Evolutionary conservation across 208 protist species (phyloP).

Genomic region (Trypanosoma platydactyli): DNA sequence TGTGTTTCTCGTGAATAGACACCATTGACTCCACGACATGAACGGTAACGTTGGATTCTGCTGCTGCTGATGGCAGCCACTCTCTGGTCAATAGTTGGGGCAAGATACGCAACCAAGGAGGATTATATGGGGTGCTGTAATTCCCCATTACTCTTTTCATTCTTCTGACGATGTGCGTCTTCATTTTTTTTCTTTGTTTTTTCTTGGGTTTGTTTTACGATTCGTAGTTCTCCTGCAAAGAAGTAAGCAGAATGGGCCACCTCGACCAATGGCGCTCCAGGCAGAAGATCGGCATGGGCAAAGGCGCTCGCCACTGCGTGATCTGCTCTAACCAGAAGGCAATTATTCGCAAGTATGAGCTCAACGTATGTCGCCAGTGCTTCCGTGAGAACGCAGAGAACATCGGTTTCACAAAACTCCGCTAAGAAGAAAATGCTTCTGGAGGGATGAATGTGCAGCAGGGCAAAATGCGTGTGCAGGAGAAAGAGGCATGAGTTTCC

Average conservation of each 20-base stretch:
- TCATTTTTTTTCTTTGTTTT: background rate
- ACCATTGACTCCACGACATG: too few relatives aligned
- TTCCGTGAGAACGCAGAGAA: conserved; percentile 92
- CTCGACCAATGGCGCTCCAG: conserved; percentile 92
- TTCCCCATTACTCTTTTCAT: too few relatives aligned
- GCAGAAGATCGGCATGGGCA: conserved; percentile 93
- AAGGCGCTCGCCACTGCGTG: conserved; percentile 88
- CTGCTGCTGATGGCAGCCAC: too few relatives aligned
- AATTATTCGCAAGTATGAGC: conserved; percentile 94
- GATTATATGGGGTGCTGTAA: too few relatives aligned
- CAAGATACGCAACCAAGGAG: too few relatives aligned
- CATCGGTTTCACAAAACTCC: conserved; percentile 92
- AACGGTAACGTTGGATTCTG: too few relatives aligned
- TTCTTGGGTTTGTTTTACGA: background rate
- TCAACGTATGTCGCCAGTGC: conserved; percentile 94
- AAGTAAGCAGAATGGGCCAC: conserved; percentile 68
- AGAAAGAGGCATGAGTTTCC: background rate
- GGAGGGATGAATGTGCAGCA: too few relatives aligned
- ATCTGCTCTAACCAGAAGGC: conserved; percentile 93
- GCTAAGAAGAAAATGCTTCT: conserved; percentile 34
- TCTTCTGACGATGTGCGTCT: background rate
- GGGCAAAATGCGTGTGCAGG: background rate
- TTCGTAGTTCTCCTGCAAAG: background rate
- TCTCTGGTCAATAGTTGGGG: too few relatives aligned
- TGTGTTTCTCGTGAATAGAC: too few relatives aligned